Conservation (phyloP, 2,329 filamentous ascomycete species). For the Nothophaeocryptopus gaeumannii region DNA sequence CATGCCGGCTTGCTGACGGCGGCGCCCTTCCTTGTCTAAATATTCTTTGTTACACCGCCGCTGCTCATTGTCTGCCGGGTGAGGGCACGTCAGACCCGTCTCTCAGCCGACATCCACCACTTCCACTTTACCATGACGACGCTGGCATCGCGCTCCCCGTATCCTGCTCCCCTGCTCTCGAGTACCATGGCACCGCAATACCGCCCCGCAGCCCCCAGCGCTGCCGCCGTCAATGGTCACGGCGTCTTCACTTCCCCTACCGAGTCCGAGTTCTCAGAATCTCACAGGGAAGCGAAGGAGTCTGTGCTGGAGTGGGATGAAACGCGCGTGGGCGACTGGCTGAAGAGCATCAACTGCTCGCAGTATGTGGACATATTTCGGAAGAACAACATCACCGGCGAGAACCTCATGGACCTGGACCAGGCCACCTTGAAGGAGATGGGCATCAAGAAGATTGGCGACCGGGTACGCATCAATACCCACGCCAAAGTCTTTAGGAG, state of each 20-base stretch:
- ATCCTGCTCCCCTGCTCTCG: slow-evolving; percentile 50
- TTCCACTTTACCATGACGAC: slow-evolving; percentile 60
- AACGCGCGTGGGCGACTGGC: slow-evolving; percentile 84
- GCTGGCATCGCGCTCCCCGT: slow-evolving; percentile 72
- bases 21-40: slow-evolving; percentile 1
- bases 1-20: slow-evolving; percentile 9
- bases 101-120: neutral
- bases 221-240: slow-evolving; percentile 24
- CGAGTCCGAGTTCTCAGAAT: slow-evolving; percentile 87
- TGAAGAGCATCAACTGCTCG: slow-evolving; percentile 84
- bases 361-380: slow-evolving; percentile 90
- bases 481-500: slow-evolving; percentile 51
- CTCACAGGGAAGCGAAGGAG: slow-evolving; percentile 51
- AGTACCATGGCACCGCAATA: slow-evolving; percentile 30
- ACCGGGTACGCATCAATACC: slow-evolving; percentile 75
- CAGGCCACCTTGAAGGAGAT: slow-evolving; percentile 95
- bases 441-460: slow-evolving; percentile 96
- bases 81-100: neutral
- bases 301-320: slow-evolving; percentile 73
- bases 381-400: slow-evolving; percentile 93
- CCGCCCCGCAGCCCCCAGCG: slow-evolving; percentile 21
- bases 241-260: slow-evolving; percentile 73
- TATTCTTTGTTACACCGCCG: slow-evolving; percentile 16
- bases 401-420: slow-evolving; percentile 95
- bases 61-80: slow-evolving; percentile 9